Evolutionary conservation across 495 filamentous ascomycete species (phyloP).

Genomic region (Cercophora samala): DNA sequence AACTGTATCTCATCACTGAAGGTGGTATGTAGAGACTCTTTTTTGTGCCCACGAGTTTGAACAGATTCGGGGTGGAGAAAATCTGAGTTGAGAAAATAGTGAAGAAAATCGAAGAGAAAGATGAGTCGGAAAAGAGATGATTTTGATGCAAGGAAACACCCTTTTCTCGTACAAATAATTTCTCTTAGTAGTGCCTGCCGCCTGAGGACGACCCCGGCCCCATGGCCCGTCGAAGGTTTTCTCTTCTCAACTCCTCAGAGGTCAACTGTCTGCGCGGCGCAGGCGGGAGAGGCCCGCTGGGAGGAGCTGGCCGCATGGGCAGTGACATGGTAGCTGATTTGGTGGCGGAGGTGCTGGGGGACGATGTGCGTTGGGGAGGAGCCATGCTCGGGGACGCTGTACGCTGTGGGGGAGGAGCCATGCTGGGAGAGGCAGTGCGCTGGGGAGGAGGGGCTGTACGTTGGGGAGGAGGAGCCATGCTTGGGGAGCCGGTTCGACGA

Average conservation of each 20-base stretch:
- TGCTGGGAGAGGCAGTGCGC: background rate
- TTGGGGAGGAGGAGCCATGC: conserved; percentile 9
- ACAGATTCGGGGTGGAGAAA: background rate
- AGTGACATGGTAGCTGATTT: conserved; percentile 41
- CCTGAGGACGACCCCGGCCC: conserved; percentile 41
- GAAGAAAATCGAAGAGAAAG: conserved; percentile 3
- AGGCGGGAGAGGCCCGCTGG: conserved; percentile 42
- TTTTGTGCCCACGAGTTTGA: background rate
- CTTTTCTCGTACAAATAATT: conserved; percentile 19
- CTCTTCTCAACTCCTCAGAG: conserved; percentile 20
- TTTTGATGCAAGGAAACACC: conserved; percentile 27
- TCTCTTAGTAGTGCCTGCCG: conserved; percentile 26
- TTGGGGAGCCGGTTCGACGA: conserved; percentile 5
- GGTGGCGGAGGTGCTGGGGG: background rate
- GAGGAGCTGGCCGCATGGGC: conserved; percentile 47
- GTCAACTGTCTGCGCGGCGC: conserved; percentile 43
- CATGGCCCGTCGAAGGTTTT: conserved; percentile 32
- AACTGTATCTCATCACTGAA: conserved; percentile 1
- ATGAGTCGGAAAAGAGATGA: conserved; percentile 11
- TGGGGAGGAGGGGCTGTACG: background rate
- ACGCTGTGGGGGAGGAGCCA: background rate
- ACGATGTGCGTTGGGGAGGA: conserved; percentile 8
- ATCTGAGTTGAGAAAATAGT: conserved; percentile 3
- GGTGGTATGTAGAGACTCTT: background rate
- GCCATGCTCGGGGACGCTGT: conserved; percentile 1